Evolutionary conservation across 2,329 filamentous ascomycete species (phyloP), one percentile per base, ranked within the genome.

Genomic region (Aspergillus sp.): DNA sequence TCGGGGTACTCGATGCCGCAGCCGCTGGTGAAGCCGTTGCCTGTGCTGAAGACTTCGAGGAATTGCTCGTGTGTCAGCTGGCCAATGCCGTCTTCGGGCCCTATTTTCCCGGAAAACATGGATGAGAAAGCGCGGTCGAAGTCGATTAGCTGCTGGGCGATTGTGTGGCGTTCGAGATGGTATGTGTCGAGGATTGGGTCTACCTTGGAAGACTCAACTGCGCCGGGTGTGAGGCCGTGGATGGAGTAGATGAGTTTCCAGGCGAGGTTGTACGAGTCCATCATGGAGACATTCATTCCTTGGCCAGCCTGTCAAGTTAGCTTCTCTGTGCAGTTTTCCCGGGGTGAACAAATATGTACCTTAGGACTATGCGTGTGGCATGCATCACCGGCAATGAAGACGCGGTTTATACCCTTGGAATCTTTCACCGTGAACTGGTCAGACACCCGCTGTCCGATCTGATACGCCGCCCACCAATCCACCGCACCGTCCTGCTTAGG

Each of bases 341-440:
- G 21, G 23, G n/a, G 8, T 37, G n/a, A n/a, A 49, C 49, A 40
- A 15, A 7, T n/a, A 37, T 9, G 15, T 63, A 74, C 73, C 67
- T 90, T 91, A 39, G 88, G 88, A 64, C 87, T 90, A 67, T 91
- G 89, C 0, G 89, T 91, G 72, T 92, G 89, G 64, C 87, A 90
- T n/a, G 89, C 88, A 73, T 92, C 89, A 40, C 89, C 89, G 12
- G 86, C 88, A 27, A 92, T 80, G 69, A 91, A 91, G 2, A 91
- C 87, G 52, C 89, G 82, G 62, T 89, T 82, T 58, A 89, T 83
- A 0, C 87, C 88, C 65, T 89, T 89, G 17, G 80, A 83, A 55
- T 88, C 87, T 1, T 88, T 82, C 35, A 90, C 66, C 0, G 73
- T 70, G 56, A 79, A 79, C 2, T 68, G 61, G 27, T 70, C 65